Conservation (phyloP, 202 grass and related monocot species). For the Sporobolus alterniflorus region DNA sequence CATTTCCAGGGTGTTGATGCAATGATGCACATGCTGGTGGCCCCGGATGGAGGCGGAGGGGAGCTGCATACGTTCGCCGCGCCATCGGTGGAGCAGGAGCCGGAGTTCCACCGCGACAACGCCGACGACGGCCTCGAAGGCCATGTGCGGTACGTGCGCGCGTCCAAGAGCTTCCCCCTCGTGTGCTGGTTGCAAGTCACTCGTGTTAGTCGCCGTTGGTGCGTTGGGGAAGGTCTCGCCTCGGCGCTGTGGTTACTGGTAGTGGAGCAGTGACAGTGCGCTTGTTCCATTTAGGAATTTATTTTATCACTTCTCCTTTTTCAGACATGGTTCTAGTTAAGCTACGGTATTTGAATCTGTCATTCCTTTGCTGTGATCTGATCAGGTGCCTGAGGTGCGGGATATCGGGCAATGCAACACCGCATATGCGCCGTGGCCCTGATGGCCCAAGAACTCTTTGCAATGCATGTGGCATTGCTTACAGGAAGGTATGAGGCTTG, state of each 20-base stretch:
- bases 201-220: background rate
- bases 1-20: constrained; percentile 52
- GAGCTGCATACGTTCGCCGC: constrained; percentile 38
- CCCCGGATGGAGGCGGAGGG: constrained; percentile 52
- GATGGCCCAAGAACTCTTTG: constrained; percentile 93
- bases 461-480: constrained; percentile 88
- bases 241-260: background rate
- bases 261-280: constrained; percentile 8
- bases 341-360: background rate
- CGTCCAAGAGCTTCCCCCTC: background rate
- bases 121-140: constrained; percentile 51
- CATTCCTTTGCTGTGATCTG: constrained; percentile 18
- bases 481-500: constrained; percentile 63
- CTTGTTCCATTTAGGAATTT: constrained; percentile 21
- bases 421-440: constrained; percentile 88
- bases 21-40: constrained; percentile 72
- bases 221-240: background rate
- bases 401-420: constrained; percentile 73
- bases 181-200: constrained; percentile 6
- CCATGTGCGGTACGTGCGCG: constrained; percentile 52
- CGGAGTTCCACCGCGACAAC: constrained; percentile 54
- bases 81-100: constrained; percentile 42
- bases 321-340: constrained; percentile 1
- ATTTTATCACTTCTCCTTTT: constrained; percentile 13
- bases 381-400: constrained; percentile 77